Conservation (phyloP, 169 alveolate genomes). For the Plasmodium fragile region DNA sequence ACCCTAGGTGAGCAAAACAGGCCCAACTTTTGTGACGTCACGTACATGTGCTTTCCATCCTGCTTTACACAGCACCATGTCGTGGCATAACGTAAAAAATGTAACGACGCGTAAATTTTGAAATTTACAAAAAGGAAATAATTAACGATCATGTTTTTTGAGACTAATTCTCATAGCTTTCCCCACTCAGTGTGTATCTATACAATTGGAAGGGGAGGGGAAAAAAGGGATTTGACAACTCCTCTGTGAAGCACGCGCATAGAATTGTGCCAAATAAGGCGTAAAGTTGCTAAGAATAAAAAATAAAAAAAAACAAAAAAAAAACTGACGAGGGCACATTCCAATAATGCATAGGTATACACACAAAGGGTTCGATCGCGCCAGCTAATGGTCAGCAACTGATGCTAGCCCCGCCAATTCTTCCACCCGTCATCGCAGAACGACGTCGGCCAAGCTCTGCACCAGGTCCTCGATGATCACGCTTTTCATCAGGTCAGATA, state of each 20-base stretch:
- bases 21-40: background rate
- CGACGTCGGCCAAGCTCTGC: constrained; percentile 10
- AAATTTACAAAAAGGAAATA: background rate
- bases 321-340: background rate
- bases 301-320: background rate
- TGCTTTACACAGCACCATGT: background rate
- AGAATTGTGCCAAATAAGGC: background rate
- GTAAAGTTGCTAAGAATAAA: background rate
- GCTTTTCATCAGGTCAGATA: constrained; percentile 62
- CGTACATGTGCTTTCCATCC: background rate
- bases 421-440: background rate
- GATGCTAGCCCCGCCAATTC: background rate
- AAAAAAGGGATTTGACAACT: too few species aligned
- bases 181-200: background rate
- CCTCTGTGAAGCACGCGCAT: background rate
- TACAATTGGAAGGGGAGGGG: background rate
- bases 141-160: background rate
- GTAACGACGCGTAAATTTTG: background rate
- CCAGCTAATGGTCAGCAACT: background rate
- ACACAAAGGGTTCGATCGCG: background rate
- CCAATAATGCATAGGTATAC: background rate
- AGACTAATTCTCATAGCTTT: background rate
- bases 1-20: background rate
- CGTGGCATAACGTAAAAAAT: background rate
- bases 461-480: constrained; percentile 31